Evolutionary conservation across 768 basidiomycete genomes (phyloP).

Genomic region (Kockovaella imperatae): DNA sequence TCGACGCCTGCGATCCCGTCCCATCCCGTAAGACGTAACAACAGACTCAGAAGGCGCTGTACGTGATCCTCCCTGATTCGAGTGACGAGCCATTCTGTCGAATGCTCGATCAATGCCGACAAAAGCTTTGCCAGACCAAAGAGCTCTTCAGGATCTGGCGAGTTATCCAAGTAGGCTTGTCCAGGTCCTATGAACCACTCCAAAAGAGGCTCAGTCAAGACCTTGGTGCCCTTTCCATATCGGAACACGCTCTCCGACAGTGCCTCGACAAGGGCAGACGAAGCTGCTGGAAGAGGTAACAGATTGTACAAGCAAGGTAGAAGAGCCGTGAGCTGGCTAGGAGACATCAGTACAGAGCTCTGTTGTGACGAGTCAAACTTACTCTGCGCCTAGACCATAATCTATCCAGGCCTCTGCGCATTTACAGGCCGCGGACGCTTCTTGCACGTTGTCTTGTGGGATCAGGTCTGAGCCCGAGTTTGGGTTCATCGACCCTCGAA

Average conservation of each 20-base stretch:
- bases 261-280: conserved; percentile 64
- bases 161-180: conserved; percentile 48
- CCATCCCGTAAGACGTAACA: conserved; percentile 65
- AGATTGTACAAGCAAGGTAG: conserved; percentile 54
- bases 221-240: conserved; percentile 59
- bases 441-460: conserved; percentile 23
- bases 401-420: conserved; percentile 79
- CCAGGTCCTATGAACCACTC: conserved; percentile 60
- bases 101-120: conserved; percentile 76
- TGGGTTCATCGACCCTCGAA: conserved; percentile 53
- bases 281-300: conserved; percentile 59
- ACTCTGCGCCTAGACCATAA: conserved; percentile 61
- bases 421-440: conserved; percentile 64
- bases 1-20: conserved; percentile 72
- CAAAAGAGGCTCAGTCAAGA: conserved; percentile 78
- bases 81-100: conserved; percentile 64
- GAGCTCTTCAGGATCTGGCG: conserved; percentile 47
- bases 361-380: conserved; percentile 25
- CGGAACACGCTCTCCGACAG: conserved; percentile 65
- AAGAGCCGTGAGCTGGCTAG: conserved; percentile 59
- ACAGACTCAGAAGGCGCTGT: conserved; percentile 62
- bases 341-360: background rate
- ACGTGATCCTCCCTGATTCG: conserved; percentile 55
- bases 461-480: no score
- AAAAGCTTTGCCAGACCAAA: conserved; percentile 74